Conservation (phyloP, 2,329 filamentous ascomycete species). For the Ophiocordyceps camponoti-rufipedis region DNA sequence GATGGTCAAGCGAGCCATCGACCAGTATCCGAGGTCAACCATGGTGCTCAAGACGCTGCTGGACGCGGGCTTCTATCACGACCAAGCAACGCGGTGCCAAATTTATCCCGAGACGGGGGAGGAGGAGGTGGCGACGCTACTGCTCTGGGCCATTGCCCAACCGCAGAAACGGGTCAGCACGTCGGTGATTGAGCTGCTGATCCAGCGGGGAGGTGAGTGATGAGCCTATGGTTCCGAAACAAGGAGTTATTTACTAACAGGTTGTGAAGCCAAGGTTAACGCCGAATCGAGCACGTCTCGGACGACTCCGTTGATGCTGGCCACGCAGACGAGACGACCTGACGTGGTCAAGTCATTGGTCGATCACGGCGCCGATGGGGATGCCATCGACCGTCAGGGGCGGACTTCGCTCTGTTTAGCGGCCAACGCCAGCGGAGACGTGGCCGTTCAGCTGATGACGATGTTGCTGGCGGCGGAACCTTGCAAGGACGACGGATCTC, state of each 20-base stretch:
- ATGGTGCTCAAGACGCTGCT: conserved; percentile 33
- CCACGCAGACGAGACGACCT: conserved; percentile 34
- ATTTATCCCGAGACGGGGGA: conserved; percentile 28
- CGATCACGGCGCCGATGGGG: conserved; percentile 38
- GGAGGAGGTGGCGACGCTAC: conserved; percentile 34
- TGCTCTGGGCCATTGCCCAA: conserved; percentile 44
- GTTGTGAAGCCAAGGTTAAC: conserved; percentile 33
- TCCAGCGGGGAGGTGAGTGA: conserved; percentile 23
- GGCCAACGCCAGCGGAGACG: conserved; percentile 32
- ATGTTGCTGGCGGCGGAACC: conserved; percentile 36
- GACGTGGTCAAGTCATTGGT: conserved; percentile 40
- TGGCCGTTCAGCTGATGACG: conserved; percentile 34
- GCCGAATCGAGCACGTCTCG: conserved; percentile 31
- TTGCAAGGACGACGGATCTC: conserved; percentile 42
- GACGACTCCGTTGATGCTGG: conserved; percentile 39
- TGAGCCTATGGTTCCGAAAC: neutral
- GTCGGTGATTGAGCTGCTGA: conserved; percentile 34
- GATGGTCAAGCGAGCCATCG: conserved; percentile 32
- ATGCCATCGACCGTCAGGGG: conserved; percentile 35
- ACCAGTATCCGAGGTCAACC: conserved; percentile 34
- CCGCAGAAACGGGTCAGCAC: conserved; percentile 45
- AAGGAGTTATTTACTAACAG: conserved; percentile 2
- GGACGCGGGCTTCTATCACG: conserved; percentile 40
- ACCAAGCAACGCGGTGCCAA: conserved; percentile 26
- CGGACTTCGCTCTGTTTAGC: conserved; percentile 43